Conservation (phyloP, 2,329 filamentous ascomycete genomes). For the Phyllosticta citribraziliensis region DNA sequence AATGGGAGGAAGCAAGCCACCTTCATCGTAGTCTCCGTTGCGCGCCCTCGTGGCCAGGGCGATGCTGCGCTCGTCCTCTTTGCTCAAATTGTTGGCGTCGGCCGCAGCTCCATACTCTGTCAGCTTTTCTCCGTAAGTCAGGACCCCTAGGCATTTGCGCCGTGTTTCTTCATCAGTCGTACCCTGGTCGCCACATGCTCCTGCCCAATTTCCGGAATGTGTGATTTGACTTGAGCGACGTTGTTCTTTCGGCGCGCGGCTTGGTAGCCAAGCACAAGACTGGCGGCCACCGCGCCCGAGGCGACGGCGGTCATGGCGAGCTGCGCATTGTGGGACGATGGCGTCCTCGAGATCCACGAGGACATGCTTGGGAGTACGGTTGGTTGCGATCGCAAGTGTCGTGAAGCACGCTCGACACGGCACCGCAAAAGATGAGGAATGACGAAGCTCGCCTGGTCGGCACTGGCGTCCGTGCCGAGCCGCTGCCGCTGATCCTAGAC, state of each 20-base stretch:
- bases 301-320: conserved; percentile 60
- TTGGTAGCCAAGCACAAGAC: conserved; percentile 49
- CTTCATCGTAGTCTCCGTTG: conserved; percentile 55
- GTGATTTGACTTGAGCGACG: conserved; percentile 49
- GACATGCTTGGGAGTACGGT: conserved; percentile 25
- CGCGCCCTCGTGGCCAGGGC: conserved; percentile 51
- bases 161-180: conserved; percentile 13
- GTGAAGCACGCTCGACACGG: background rate
- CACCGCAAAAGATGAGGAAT: background rate
- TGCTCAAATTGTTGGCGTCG: conserved; percentile 27
- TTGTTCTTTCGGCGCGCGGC: conserved; percentile 44
- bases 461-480: background rate
- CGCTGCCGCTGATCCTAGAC: background rate
- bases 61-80: conserved; percentile 49
- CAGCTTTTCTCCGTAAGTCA: conserved; percentile 38
- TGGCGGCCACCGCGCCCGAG: conserved; percentile 39
- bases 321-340: conserved; percentile 44
- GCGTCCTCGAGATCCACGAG: conserved; percentile 35
- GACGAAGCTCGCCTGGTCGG: background rate
- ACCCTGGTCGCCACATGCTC: conserved; percentile 44
- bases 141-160: background rate
- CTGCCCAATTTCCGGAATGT: conserved; percentile 47
- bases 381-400: background rate
- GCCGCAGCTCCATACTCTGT: conserved; percentile 51
- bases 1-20: conserved; percentile 22